Percentiles rank a stretch among this genome's conserved stretches.
These are phyloP conservation scores for Cystofilobasidium ferigula DNA, from an alignment of 768 basidiomycete species.

Conservation along the genomic window DNA sequence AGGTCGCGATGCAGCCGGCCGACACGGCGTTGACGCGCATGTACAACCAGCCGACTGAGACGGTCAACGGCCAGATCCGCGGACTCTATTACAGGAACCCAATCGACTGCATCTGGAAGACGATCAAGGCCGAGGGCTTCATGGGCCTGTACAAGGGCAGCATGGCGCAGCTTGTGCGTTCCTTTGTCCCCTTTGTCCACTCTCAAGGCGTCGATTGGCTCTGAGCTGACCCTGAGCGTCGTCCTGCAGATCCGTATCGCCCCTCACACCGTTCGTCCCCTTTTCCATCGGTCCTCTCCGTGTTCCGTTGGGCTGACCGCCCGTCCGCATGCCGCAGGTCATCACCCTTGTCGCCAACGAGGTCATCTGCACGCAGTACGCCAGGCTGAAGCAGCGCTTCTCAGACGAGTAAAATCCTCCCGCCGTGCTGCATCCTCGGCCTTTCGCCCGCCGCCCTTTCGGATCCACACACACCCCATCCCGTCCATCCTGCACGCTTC, in stretches of 20 bases:
- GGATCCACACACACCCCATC: too few relatives aligned
- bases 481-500: too few relatives aligned
- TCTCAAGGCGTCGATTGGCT: neutral
- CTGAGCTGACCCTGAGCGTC: neutral
- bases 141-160: constrained; percentile 98
- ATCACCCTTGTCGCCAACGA: constrained; percentile 20
- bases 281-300: neutral
- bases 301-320: neutral
- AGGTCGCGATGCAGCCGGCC: constrained; percentile 34
- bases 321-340: neutral
- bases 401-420: neutral
- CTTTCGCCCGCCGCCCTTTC: too few relatives aligned
- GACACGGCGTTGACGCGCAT: constrained; percentile 70
- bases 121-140: constrained; percentile 75
- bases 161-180: constrained; percentile 84
- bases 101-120: constrained; percentile 66
- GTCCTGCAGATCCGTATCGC: constrained; percentile 87
- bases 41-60: constrained; percentile 60
- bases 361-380: constrained; percentile 16
- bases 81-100: constrained; percentile 81
- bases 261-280: constrained; percentile 53
- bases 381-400: constrained; percentile 8
- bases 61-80: constrained; percentile 38
- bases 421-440: too few relatives aligned
- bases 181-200: too few relatives aligned